Conservation (phyloP, 805 yeast genomes). For the Trichomonascus vanleenenianus region DNA sequence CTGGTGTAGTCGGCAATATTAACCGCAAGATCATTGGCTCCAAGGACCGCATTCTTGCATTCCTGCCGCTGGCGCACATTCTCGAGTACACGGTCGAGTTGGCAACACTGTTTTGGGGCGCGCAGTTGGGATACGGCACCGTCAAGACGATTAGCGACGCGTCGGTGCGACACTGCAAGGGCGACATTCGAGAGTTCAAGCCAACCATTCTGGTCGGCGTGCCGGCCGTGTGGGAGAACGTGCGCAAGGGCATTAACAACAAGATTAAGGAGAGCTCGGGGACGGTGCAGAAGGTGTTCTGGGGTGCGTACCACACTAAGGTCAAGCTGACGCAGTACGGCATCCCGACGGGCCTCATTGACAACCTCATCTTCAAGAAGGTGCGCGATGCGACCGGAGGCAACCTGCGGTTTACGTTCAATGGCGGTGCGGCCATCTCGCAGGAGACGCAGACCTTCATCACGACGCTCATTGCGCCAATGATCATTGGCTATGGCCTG, state of each 20-base stretch:
- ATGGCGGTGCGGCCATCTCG: slow-evolving; percentile 92
- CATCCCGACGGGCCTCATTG: slow-evolving; percentile 73
- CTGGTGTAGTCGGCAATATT: slow-evolving; percentile 67
- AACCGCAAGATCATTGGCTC: slow-evolving; percentile 41
- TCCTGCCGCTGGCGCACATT: slow-evolving; percentile 93
- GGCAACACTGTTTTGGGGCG: slow-evolving; percentile 80
- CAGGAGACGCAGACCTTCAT: slow-evolving; percentile 75
- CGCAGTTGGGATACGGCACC: slow-evolving; percentile 78
- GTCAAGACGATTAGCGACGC: slow-evolving; percentile 84
- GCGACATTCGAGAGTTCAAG: slow-evolving; percentile 78
- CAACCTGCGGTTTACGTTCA: slow-evolving; percentile 57
- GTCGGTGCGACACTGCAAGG: slow-evolving; percentile 75
- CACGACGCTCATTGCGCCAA: slow-evolving; percentile 66
- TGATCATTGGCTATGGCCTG: slow-evolving; percentile 92
- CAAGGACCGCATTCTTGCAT: slow-evolving; percentile 71
- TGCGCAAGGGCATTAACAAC: slow-evolving; percentile 81
- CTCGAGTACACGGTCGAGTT: slow-evolving; percentile 88
- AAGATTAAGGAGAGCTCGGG: slow-evolving; percentile 64
- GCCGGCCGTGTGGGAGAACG: slow-evolving; percentile 96
- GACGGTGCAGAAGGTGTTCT: slow-evolving; percentile 69
- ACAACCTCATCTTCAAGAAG: slow-evolving; percentile 71
- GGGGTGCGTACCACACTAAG: slow-evolving; percentile 81
- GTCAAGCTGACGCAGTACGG: slow-evolving; percentile 50
- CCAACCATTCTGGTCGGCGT: slow-evolving; percentile 98
- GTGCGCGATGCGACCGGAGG: slow-evolving; percentile 96